These are phyloP conservation scores for Elongisporangium prolatum DNA, from an alignment of 352 stramenopile genomes.

Conservation along the genomic window DNA sequence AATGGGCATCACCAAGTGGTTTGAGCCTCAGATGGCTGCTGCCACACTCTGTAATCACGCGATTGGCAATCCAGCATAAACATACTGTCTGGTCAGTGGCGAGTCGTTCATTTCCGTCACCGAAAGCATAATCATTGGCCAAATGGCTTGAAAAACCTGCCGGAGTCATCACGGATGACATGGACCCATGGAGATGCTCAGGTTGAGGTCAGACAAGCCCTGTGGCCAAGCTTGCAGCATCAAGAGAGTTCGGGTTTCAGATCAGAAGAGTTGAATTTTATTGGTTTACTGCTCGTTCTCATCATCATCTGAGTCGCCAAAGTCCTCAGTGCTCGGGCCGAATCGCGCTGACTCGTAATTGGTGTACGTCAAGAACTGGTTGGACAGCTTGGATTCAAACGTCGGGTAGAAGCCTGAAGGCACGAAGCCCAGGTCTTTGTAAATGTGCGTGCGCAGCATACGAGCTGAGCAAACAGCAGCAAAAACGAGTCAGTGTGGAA, in stretches of 20 bases:
- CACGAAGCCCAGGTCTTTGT: slow-evolving; percentile 43
- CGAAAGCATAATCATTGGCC: too few relatives aligned
- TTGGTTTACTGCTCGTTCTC: slow-evolving; percentile 1
- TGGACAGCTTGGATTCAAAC: slow-evolving; percentile 60
- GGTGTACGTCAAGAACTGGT: slow-evolving; percentile 56
- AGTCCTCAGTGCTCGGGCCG: slow-evolving; percentile 32
- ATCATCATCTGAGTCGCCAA: slow-evolving; percentile 28
- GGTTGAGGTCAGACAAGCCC: too few relatives aligned
- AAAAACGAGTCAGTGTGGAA: neutral
- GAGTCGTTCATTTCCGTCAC: too few relatives aligned
- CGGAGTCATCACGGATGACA: too few relatives aligned
- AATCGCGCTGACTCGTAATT: slow-evolving; percentile 57
- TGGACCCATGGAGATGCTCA: too few relatives aligned
- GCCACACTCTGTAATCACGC: too few relatives aligned
- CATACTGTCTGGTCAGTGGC: too few relatives aligned
- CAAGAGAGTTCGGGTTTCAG: neutral
- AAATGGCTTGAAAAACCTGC: too few relatives aligned
- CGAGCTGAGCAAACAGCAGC: slow-evolving; percentile 16
- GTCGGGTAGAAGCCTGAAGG: slow-evolving; percentile 37
- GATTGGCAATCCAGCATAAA: too few relatives aligned
- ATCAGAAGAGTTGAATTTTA: neutral
- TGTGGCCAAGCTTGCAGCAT: too few relatives aligned
- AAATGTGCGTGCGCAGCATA: slow-evolving; percentile 50
- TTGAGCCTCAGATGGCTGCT: too few relatives aligned
- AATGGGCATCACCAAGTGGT: too few relatives aligned